Evolutionary conservation across 2,329 filamentous ascomycete species (phyloP), one percentile per base, ranked within the genome.

Genomic region (Pseudogymnoascus sp.): DNA sequence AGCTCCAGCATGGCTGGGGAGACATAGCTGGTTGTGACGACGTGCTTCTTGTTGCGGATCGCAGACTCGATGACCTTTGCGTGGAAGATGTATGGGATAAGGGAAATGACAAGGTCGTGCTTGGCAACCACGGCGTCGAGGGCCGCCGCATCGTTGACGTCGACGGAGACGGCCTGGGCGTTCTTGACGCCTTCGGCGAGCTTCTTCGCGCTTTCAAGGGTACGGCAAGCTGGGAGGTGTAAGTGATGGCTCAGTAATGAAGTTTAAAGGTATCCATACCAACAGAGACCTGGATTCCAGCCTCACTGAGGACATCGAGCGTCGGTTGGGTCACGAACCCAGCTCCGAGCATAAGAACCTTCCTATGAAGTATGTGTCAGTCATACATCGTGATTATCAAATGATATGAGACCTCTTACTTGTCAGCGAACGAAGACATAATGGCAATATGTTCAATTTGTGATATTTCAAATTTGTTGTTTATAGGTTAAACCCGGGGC

Each of bases 71-170:
- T 95, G 69, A 96, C 91, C 60, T 82, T 79, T 48, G 87, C 89
- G 74, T 95, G 91, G 82, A 84, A 90, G 62, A 85, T 95, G 78
- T 96, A 97, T 57, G 92, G 92, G 68, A 97, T 96, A 74, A 97
- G 74, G 71, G 78, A 83, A 73, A 92, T 88, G 72, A 88, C 85
- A 9, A 95, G 76, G 72, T 94, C 88, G 72, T 88, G 81, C 79
- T 95, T 84, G 71, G 80, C 84, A 62, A 96, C 82, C 70, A 85
- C 90, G 59, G 84, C 83, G 69, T 96, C 91, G 61, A 97, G 84
- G 33, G 89, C 90, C 61, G 79, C 74, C 57, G 80, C 82, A 73
- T 96, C 79, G 70, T 76, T 86, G 66, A 96, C 92, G 72, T 97
- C 90, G 71, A 97, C 84, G 60, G 89, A 84, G 75, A 95, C 88